These are phyloP conservation scores for Teratosphaeria epicoccoides DNA, from an alignment of 2,329 filamentous ascomycete species.

Conservation along the genomic window DNA sequence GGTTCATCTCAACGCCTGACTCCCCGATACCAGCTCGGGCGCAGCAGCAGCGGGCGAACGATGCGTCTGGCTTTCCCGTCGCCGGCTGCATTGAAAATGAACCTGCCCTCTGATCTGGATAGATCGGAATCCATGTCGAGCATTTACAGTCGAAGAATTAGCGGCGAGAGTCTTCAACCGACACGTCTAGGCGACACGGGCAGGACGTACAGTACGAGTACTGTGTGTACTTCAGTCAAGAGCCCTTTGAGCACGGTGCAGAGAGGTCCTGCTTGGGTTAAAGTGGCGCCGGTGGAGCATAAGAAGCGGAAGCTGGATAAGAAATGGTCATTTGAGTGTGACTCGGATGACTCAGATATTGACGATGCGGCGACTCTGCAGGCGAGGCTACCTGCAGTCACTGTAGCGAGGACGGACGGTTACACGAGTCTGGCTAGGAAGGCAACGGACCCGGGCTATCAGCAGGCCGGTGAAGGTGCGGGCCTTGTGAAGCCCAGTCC, in stretches of 20 bases:
- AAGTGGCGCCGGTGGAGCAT: background rate
- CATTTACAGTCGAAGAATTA: constrained; percentile 21
- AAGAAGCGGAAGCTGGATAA: constrained; percentile 3
- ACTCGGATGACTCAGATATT: constrained; percentile 6
- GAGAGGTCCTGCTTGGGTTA: background rate
- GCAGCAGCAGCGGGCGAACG: constrained; percentile 8
- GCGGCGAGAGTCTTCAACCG: constrained; percentile 11
- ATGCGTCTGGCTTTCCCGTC: constrained; percentile 9
- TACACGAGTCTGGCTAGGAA: background rate
- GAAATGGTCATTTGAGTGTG: background rate
- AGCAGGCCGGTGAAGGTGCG: background rate
- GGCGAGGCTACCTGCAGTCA: constrained; percentile 5
- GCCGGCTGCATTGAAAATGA: constrained; percentile 4
- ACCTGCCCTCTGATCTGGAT: constrained; percentile 5
- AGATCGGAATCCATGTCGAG: constrained; percentile 18
- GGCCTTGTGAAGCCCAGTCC: background rate
- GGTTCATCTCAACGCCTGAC: background rate
- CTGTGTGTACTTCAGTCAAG: background rate
- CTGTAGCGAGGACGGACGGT: background rate
- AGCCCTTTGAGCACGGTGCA: background rate
- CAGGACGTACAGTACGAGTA: background rate
- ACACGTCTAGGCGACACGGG: constrained; percentile 1
- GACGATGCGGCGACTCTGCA: constrained; percentile 11
- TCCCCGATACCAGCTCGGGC: background rate
- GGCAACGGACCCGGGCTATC: background rate